These are phyloP conservation scores for Vaccinium macrocarpon DNA, from an alignment of 148 eudicot genomes.

Conservation along the genomic window DNA sequence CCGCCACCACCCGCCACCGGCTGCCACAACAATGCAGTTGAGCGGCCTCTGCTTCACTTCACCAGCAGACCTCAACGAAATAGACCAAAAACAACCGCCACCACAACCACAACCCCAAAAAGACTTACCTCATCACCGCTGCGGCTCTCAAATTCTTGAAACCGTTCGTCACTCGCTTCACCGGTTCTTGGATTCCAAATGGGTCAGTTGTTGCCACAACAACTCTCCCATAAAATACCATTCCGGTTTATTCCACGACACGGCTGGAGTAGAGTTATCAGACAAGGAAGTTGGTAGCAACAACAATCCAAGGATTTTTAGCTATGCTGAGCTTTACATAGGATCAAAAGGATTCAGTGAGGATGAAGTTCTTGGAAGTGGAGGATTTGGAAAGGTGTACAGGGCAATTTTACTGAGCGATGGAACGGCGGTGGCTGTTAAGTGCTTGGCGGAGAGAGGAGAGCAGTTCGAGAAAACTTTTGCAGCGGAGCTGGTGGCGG, in stretches of 20 bases:
- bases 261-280: slow-evolving; percentile 54
- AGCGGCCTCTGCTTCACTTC: slow-evolving; percentile 52
- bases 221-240: background rate
- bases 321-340: slow-evolving; percentile 83
- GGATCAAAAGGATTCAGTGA: slow-evolving; percentile 73
- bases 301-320: slow-evolving; percentile 71
- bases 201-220: slow-evolving; percentile 9
- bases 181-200: slow-evolving; percentile 28
- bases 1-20: background rate
- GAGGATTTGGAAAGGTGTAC: slow-evolving; percentile 86
- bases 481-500: slow-evolving; percentile 85
- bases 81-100: background rate
- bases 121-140: slow-evolving; percentile 13
- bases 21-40: slow-evolving; percentile 32
- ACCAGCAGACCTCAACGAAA: slow-evolving; percentile 34
- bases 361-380: slow-evolving; percentile 69
- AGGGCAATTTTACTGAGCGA: slow-evolving; percentile 76
- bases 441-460: slow-evolving; percentile 70
- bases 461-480: slow-evolving; percentile 75
- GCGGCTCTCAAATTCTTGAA: slow-evolving; percentile 24
- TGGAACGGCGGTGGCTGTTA: slow-evolving; percentile 73
- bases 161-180: slow-evolving; percentile 27
- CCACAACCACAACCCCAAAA: slow-evolving; percentile 4
- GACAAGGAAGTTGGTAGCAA: slow-evolving; percentile 32
- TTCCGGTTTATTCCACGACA: slow-evolving; percentile 46